These are phyloP conservation scores for Orbilia javanica DNA, from an alignment of 2,329 filamentous ascomycete species.

Conservation along the genomic window DNA sequence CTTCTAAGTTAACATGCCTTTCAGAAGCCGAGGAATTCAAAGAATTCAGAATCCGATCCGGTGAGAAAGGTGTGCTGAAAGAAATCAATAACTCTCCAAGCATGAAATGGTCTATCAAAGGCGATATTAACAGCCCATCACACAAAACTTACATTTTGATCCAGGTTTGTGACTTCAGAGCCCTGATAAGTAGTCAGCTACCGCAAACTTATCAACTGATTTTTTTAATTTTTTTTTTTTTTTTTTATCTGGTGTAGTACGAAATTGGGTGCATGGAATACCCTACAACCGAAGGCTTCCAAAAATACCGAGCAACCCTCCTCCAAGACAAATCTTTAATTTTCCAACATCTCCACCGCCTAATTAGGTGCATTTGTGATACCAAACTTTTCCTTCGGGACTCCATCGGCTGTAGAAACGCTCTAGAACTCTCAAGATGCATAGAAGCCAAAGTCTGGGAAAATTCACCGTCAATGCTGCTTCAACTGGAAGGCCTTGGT, in stretches of 20 bases:
- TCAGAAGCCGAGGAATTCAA: conserved; percentile 79
- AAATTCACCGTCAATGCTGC: conserved; percentile 81
- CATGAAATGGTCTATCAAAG: conserved; percentile 79
- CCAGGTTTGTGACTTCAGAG: conserved; percentile 68
- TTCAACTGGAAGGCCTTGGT: conserved; percentile 84
- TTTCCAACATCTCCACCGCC: conserved; percentile 76
- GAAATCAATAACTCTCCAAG: conserved; percentile 77
- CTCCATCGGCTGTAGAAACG: conserved; percentile 75
- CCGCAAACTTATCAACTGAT: too few relatives aligned
- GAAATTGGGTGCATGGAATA: conserved; percentile 77
- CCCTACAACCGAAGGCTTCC: conserved; percentile 72
- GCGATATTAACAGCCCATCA: conserved; percentile 73
- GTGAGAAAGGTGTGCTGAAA: conserved; percentile 78
- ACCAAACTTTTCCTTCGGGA: conserved; percentile 76
- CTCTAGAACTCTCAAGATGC: conserved; percentile 82
- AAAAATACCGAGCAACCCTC: conserved; percentile 71
- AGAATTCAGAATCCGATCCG: conserved; percentile 77
- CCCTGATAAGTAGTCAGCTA: background rate
- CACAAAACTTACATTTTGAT: conserved; percentile 84
- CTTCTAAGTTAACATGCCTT: conserved; percentile 74
- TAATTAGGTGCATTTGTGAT: conserved; percentile 81
- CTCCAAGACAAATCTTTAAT: conserved; percentile 74
- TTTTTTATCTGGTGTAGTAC: too few relatives aligned
- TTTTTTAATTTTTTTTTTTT: background rate
- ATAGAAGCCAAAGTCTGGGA: conserved; percentile 85